Conservation (phyloP, 805 yeast genomes). For the Yarrowia sp. region DNA sequence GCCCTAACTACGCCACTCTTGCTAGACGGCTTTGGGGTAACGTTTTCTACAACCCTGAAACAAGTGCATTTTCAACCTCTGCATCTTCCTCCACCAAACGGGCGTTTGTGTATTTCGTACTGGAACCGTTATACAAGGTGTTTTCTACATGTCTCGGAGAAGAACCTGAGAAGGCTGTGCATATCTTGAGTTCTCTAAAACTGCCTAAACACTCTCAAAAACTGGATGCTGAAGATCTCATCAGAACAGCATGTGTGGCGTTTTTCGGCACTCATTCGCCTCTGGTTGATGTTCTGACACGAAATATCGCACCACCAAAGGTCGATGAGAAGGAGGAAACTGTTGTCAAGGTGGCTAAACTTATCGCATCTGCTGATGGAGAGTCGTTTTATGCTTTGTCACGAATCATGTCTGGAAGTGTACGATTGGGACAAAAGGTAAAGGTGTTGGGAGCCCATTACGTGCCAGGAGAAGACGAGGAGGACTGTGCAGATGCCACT, state of each 20-base stretch:
- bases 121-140: constrained; percentile 41
- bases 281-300: constrained; percentile 49
- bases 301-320: constrained; percentile 32
- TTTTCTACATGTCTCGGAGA: constrained; percentile 4
- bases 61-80: constrained; percentile 47
- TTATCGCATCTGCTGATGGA: constrained; percentile 56
- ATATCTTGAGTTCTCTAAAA: constrained; percentile 44
- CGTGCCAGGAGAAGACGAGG: constrained; percentile 50
- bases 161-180: constrained; percentile 45
- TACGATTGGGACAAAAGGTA: constrained; percentile 50
- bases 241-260: constrained; percentile 52
- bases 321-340: constrained; percentile 33
- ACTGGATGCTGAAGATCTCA: constrained; percentile 58
- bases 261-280: constrained; percentile 56
- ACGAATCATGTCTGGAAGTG: constrained; percentile 59
- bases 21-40: constrained; percentile 75
- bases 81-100: constrained; percentile 34
- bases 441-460: constrained; percentile 57
- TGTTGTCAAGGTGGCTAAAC: constrained; percentile 56
- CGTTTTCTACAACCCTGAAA: constrained; percentile 47
- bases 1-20: constrained; percentile 45
- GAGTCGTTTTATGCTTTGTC: constrained; percentile 55
- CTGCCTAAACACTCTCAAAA: constrained; percentile 34
- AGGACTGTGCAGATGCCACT: constrained; percentile 46
- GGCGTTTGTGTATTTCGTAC: constrained; percentile 62